phyloP scores from a whole-genome alignment of 495 filamentous ascomycete genomes.

The Trichoderma gamsii region DNA sequence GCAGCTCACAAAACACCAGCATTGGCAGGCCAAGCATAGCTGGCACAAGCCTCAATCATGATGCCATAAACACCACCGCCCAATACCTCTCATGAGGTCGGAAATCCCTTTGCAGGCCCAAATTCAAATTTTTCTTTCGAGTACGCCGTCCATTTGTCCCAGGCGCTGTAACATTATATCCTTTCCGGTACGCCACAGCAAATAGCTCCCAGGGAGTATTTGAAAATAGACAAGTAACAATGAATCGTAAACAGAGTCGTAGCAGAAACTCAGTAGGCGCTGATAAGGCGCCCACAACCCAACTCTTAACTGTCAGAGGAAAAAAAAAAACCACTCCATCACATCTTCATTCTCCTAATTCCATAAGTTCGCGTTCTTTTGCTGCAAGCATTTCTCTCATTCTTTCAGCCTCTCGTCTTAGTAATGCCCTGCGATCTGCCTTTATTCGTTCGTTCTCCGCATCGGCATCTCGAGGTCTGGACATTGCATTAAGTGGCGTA shows the following conservation, averaged over 20 bases:
- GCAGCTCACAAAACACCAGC: too few species aligned
- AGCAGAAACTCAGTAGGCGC: not conserved
- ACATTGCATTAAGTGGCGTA: not conserved
- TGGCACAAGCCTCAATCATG: not conserved
- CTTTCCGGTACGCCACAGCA: not conserved
- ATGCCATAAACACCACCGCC: not conserved
- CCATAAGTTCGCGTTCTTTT: slow-evolving; percentile 74
- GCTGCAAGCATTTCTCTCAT: slow-evolving; percentile 69
- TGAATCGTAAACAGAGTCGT: not conserved
- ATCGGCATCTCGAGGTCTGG: slow-evolving; percentile 34
- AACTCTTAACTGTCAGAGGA: too few species aligned
- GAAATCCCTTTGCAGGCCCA: not conserved
- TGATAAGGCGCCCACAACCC: not conserved
- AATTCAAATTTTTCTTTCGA: not conserved
- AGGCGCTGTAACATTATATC: not conserved
- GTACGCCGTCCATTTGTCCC: not conserved
- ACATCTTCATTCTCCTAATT: slow-evolving; percentile 40
- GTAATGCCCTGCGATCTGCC: slow-evolving; percentile 56
- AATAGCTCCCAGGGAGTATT: not conserved
- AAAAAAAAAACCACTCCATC: not conserved
- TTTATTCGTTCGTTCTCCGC: slow-evolving; percentile 50
- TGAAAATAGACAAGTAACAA: not conserved
- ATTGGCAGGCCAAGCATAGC: too few species aligned
- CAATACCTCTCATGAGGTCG: not conserved
- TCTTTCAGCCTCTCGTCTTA: slow-evolving; percentile 67